Percentiles rank a stretch among this genome's conserved stretches.
Evolutionary conservation across 768 basidiomycete species (phyloP).

Genomic region (Pluteus cervinus): DNA sequence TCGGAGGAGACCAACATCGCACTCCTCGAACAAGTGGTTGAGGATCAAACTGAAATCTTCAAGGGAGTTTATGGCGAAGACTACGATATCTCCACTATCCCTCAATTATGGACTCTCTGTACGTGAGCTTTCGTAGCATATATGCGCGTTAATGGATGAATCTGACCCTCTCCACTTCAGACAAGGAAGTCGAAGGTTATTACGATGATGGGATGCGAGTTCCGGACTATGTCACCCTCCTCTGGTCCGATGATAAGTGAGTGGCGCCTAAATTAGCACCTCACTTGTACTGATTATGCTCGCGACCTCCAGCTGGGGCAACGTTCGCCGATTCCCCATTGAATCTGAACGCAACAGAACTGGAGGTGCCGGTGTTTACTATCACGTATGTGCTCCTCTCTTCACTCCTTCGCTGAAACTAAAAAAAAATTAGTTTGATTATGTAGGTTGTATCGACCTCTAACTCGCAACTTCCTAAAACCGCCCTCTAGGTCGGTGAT

Average conservation of each 20-base stretch:
- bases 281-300: neutral
- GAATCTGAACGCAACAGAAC: slow-evolving; percentile 49
- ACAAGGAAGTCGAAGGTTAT: slow-evolving; percentile 61
- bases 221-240: slow-evolving; percentile 57
- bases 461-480: slow-evolving; percentile 1
- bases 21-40: slow-evolving; percentile 49
- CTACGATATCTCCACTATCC: slow-evolving; percentile 41
- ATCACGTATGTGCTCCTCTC: slow-evolving; percentile 38
- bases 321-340: slow-evolving; percentile 56
- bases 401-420: neutral
- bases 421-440: slow-evolving; percentile 34
- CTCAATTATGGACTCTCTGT: slow-evolving; percentile 65
- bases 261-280: slow-evolving; percentile 8
- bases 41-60: slow-evolving; percentile 58
- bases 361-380: slow-evolving; percentile 69
- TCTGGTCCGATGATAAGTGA: slow-evolving; percentile 73
- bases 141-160: neutral
- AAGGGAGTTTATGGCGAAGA: slow-evolving; percentile 41
- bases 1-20: slow-evolving; percentile 41
- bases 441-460: slow-evolving; percentile 20
- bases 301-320: slow-evolving; percentile 49
- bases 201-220: slow-evolving; percentile 58
- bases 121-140: slow-evolving; percentile 11
- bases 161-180: slow-evolving; percentile 13
- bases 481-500: slow-evolving; percentile 46